Evolutionary conservation across 225 moss, liverwort and hornwort species (phyloP).

Genomic region (Physcomitrellopsis africana): DNA sequence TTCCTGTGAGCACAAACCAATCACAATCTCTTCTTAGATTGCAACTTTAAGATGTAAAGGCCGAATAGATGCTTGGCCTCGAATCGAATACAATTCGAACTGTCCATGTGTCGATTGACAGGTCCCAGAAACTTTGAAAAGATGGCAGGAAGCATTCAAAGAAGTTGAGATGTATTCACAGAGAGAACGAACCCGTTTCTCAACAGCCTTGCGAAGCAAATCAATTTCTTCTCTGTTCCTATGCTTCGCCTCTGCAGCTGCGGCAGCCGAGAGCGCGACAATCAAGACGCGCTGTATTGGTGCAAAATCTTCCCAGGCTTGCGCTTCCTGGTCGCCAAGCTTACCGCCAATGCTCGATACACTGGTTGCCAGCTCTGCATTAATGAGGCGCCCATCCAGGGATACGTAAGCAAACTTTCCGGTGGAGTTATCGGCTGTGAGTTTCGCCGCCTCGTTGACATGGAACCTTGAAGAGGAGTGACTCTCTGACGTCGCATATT

Average conservation of each 20-base stretch:
- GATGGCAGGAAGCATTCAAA: not conserved
- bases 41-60: not conserved
- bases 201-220: slow-evolving; percentile 45
- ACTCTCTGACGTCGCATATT: not conserved
- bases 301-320: slow-evolving; percentile 49
- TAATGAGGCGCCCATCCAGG: slow-evolving; percentile 58
- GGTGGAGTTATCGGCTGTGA: slow-evolving; percentile 28
- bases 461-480: slow-evolving; percentile 14
- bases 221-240: slow-evolving; percentile 43
- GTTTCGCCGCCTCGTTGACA: slow-evolving; percentile 20
- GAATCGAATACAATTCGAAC: not conserved
- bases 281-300: slow-evolving; percentile 58
- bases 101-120: not conserved
- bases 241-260: slow-evolving; percentile 50
- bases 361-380: slow-evolving; percentile 56
- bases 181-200: slow-evolving; percentile 34
- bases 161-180: not conserved
- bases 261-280: slow-evolving; percentile 57
- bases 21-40: not conserved
- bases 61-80: not conserved
- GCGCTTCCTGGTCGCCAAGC: slow-evolving; percentile 43
- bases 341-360: slow-evolving; percentile 46
- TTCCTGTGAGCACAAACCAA: slow-evolving; percentile 36
- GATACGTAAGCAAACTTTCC: slow-evolving; percentile 57
- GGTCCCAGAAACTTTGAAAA: not conserved